phyloP scores from a whole-genome alignment of 345 rosid genomes.

The Mangifera indica region DNA sequence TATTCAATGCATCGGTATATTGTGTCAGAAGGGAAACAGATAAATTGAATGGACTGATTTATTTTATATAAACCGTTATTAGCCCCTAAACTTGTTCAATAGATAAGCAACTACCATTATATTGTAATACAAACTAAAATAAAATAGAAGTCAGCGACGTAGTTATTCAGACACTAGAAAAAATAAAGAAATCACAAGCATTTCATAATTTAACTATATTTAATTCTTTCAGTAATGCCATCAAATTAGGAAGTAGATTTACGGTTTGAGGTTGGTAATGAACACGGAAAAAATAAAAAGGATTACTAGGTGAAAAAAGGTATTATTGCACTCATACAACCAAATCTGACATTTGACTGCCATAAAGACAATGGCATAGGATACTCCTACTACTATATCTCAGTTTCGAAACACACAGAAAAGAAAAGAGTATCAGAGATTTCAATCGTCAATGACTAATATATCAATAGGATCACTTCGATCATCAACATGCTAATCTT shows the following conservation, averaged over 20 bases:
- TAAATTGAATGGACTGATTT: neutral
- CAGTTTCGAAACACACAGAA: neutral
- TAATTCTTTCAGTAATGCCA: constrained; percentile 4
- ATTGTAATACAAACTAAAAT: neutral
- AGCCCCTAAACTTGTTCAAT: neutral
- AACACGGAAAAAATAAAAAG: neutral
- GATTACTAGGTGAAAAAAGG: neutral
- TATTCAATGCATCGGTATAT: constrained; percentile 36
- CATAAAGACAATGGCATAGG: neutral
- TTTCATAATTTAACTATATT: neutral
- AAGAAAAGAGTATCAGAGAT: neutral
- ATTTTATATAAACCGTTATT: neutral
- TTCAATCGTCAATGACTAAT: neutral
- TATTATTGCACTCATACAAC: neutral
- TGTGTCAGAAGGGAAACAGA: constrained; percentile 18
- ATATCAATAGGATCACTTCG: neutral
- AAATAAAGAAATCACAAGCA: neutral
- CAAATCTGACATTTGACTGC: neutral
- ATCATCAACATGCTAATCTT: neutral
- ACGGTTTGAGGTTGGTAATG: neutral
- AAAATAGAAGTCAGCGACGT: neutral
- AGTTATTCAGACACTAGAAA: neutral
- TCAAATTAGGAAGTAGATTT: neutral
- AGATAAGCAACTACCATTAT: neutral
- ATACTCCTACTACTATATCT: neutral